Evolutionary conservation across 2,329 filamentous ascomycete genomes (phyloP).

Genomic region (Xylaria sp.): DNA sequence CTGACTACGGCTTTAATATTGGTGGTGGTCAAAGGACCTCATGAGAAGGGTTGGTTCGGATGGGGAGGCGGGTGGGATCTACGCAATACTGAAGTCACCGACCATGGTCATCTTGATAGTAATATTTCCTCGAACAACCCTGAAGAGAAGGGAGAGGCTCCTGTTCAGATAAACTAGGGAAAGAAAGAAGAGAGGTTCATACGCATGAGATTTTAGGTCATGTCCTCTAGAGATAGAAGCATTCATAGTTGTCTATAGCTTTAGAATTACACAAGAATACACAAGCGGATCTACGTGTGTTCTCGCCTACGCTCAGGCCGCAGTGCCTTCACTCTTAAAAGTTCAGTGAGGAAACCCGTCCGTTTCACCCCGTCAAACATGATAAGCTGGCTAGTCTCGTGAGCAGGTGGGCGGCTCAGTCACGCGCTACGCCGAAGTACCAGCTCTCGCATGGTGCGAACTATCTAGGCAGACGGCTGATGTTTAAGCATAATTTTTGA

Average conservation of each 20-base stretch:
- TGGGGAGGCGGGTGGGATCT: slow-evolving; percentile 49
- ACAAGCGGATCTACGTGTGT: neutral
- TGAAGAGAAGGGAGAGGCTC: slow-evolving; percentile 30
- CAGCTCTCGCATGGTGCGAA: slow-evolving; percentile 13
- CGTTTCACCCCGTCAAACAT: neutral
- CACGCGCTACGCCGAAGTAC: slow-evolving; percentile 3
- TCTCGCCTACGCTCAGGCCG: neutral
- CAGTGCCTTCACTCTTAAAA: neutral
- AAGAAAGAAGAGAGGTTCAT: too few species aligned
- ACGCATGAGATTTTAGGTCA: neutral
- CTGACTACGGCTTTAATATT: slow-evolving; percentile 43
- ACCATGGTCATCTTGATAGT: neutral
- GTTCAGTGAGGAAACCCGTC: neutral
- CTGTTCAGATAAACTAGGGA: neutral
- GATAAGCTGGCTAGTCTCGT: neutral
- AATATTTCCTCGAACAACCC: slow-evolving; percentile 10
- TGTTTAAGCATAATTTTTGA: too few species aligned
- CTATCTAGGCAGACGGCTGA: too few species aligned
- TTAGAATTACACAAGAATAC: neutral
- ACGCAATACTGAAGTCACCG: slow-evolving; percentile 27
- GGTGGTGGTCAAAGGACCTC: slow-evolving; percentile 43
- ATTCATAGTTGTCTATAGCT: neutral
- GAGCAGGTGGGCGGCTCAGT: neutral
- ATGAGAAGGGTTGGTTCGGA: slow-evolving; percentile 49
- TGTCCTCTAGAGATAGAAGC: neutral